Base-by-base conservation (phyloP, 2,329 filamentous ascomycete genomes). In the Trichoderma oligosporum region DNA sequence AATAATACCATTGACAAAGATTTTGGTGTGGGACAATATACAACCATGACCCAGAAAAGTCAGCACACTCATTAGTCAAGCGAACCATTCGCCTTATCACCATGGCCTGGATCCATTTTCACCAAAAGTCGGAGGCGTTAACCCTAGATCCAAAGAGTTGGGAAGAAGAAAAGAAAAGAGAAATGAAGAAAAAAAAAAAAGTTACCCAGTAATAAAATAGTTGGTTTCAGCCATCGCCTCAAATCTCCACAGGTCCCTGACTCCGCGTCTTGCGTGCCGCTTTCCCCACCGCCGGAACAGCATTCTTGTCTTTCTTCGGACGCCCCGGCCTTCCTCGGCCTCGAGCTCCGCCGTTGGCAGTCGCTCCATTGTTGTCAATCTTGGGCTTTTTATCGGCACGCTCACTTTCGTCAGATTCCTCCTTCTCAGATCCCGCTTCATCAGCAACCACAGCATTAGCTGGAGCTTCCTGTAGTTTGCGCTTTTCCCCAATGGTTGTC, bases 241-340 rank as follows among this genome's bases (percentile, higher is more conserved):
- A 65, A 46, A 60, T 61, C 41, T 73, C 70, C 6, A 67, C 71
- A 2, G 72, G 70, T 0, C 74, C 74, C 61, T 76, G 74, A 58
- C 74, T 76, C 47, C 74, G 69, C 7, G 74, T 76, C 70, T 75
- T 76, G 41, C 74, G 69, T 44, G 69, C 68, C 6, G 74, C 74
- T 56, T 59, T 70, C 16, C 74, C 74, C 14, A 70, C 70, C 2
- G 61, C 53, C 0, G 69, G 64, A 18, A 63, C 52, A n/a, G 61
- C 58, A 58, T 69, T 75, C 65, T 75, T 75, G 12, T 72, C 69
- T 60, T 73, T 74, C 63, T 68, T 73, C 9, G 64, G 61, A 27
- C 64, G 66, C 7, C 64, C 62, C 14, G 60, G 61, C 61, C 70
- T 73, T 31, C 67, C 66, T 29, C 67, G 66, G 12, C 63, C 58